phyloP scores from a whole-genome alignment of 306 rosid species.

The Fagus sylvatica region DNA sequence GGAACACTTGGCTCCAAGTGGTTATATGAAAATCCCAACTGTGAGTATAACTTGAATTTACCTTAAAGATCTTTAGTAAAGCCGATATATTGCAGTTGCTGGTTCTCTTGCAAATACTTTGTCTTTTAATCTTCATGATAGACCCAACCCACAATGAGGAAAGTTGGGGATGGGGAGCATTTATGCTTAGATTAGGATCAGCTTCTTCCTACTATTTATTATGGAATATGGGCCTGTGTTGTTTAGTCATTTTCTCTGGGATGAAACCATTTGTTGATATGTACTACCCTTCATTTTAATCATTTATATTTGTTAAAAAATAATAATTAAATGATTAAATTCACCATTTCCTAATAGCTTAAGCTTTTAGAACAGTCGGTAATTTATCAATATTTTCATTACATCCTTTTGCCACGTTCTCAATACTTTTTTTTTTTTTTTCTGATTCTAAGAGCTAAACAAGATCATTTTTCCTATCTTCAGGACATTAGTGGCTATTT shows the following conservation, averaged over 20 bases:
- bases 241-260: slow-evolving; percentile 11
- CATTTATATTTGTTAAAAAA: too few species aligned
- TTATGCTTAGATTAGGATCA: not conserved
- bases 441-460: not conserved
- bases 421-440: not conserved
- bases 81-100: slow-evolving; percentile 12
- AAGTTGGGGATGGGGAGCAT: not conserved
- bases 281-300: slow-evolving; percentile 3
- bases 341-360: too few species aligned
- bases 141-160: not conserved
- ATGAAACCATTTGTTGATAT: slow-evolving; percentile 6
- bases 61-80: slow-evolving; percentile 8
- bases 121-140: not conserved
- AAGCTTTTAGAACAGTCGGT: too few species aligned
- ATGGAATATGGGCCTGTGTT: not conserved
- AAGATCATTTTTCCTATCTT: slow-evolving; percentile 4
- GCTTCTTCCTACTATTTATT: not conserved
- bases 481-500: slow-evolving; percentile 63
- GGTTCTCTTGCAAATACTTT: slow-evolving; percentile 1
- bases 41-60: slow-evolving; percentile 47
- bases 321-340: too few species aligned
- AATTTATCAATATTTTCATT: not conserved
- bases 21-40: slow-evolving; percentile 74
- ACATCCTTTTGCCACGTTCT: not conserved
- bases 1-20: slow-evolving; percentile 81